These are phyloP conservation scores for Wickerhamomyces bovis DNA, from an alignment of 805 yeast species.

Conservation along the genomic window DNA sequence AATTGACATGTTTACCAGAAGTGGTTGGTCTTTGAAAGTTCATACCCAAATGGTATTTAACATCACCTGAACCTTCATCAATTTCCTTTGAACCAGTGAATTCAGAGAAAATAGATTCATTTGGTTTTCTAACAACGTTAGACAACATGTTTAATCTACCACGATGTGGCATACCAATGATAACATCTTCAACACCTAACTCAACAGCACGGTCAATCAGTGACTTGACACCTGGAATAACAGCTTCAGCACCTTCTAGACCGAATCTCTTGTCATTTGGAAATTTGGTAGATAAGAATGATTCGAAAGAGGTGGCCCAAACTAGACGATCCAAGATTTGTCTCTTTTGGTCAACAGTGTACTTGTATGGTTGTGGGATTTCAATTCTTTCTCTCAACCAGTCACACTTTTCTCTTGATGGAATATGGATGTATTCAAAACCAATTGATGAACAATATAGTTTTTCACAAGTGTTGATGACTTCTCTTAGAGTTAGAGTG, in stretches of 20 bases:
- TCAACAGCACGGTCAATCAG: conserved; percentile 91
- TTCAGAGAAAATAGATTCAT: conserved; percentile 95
- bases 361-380: conserved; percentile 82
- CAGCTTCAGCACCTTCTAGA: conserved; percentile 96
- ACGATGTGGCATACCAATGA: conserved; percentile 99
- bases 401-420: conserved; percentile 91
- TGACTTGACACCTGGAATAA: conserved; percentile 95
- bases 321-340: conserved; percentile 93
- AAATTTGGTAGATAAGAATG: conserved; percentile 88
- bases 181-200: conserved; percentile 89
- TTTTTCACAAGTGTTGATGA: conserved; percentile 71
- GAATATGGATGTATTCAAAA: conserved; percentile 93
- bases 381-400: conserved; percentile 98
- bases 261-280: conserved; percentile 99
- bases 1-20: conserved; percentile 91
- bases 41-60: conserved; percentile 98
- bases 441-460: conserved; percentile 88
- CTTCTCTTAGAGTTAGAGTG: conserved; percentile 69
- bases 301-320: conserved; percentile 94
- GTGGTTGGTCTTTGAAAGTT: conserved; percentile 98
- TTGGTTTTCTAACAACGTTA: conserved; percentile 97
- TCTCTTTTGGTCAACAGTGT: conserved; percentile 83
- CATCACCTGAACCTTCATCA: conserved; percentile 98
- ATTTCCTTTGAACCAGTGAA: conserved; percentile 85
- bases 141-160: conserved; percentile 97